phyloP scores from a whole-genome alignment of 2,329 filamentous ascomycete species.

The Fusarium miscanthi region DNA sequence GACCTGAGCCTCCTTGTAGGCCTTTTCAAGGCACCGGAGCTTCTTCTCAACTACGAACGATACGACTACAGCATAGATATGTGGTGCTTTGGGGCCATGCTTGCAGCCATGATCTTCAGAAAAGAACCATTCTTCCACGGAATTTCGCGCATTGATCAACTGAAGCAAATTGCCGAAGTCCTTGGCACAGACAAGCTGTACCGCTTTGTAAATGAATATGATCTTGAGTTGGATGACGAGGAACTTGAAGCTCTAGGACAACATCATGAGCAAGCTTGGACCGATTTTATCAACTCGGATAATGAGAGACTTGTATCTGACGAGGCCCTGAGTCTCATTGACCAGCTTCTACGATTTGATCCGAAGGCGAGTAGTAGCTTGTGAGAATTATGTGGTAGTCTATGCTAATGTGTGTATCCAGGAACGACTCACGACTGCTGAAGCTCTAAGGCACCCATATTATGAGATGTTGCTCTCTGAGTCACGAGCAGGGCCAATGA shows the following conservation, averaged over 20 bases:
- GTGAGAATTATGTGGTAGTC: accelerated
- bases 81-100: constrained; percentile 99
- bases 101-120: constrained; percentile 98
- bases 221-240: constrained; percentile 94
- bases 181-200: constrained; percentile 95
- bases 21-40: constrained; percentile 77
- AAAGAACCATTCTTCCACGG: constrained; percentile 99
- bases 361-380: constrained; percentile 75
- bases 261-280: constrained; percentile 95
- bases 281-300: constrained; percentile 91
- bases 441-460: constrained; percentile 8
- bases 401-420: neutral
- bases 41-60: constrained; percentile 95
- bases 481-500: neutral
- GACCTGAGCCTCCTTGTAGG: neutral
- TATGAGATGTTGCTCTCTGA: neutral
- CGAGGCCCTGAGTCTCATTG: constrained; percentile 95
- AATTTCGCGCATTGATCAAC: constrained; percentile 93
- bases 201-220: constrained; percentile 96
- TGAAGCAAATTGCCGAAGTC: constrained; percentile 98
- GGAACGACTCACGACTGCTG: constrained; percentile 2
- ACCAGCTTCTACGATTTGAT: constrained; percentile 94
- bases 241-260: constrained; percentile 95
- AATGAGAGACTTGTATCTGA: constrained; percentile 95
- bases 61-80: constrained; percentile 99